A percentile compares a stretch with the other conserved stretches of the same genome.
These are phyloP conservation scores for Metarhizium anisopliae DNA, from an alignment of 2,329 filamentous ascomycete species.

Conservation along the genomic window DNA sequence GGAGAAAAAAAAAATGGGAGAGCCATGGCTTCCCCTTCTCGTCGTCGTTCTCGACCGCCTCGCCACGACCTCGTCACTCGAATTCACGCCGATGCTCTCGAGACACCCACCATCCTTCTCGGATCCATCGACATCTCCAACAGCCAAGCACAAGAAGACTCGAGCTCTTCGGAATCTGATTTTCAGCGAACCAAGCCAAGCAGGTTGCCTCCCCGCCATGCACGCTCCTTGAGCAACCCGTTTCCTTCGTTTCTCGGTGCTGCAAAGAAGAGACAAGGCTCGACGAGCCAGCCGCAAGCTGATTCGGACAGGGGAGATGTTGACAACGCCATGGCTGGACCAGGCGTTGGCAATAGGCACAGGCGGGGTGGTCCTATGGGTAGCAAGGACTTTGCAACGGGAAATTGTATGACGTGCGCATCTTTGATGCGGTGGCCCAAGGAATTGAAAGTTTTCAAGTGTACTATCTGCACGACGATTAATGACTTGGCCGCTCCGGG, in stretches of 20 bases:
- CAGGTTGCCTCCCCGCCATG: slow-evolving; percentile 16
- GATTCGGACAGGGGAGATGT: slow-evolving; percentile 20
- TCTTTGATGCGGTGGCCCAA: slow-evolving; percentile 72
- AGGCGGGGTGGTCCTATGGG: slow-evolving; percentile 22
- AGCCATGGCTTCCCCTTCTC: slow-evolving; percentile 24
- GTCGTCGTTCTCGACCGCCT: slow-evolving; percentile 18
- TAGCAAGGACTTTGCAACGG: slow-evolving; percentile 53
- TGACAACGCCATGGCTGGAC: slow-evolving; percentile 16
- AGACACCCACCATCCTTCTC: slow-evolving; percentile 21
- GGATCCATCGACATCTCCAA: slow-evolving; percentile 19
- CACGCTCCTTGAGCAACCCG: slow-evolving; percentile 68
- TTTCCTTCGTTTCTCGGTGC: slow-evolving; percentile 62
- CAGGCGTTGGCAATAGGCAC: slow-evolving; percentile 13
- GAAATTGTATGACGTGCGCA: slow-evolving; percentile 80
- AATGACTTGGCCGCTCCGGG: slow-evolving; percentile 54
- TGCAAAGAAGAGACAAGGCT: slow-evolving; percentile 44
- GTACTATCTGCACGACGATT: slow-evolving; percentile 74
- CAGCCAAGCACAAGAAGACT: slow-evolving; percentile 23
- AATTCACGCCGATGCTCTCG: slow-evolving; percentile 25
- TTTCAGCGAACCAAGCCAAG: slow-evolving; percentile 19
- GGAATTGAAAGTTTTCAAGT: slow-evolving; percentile 66
- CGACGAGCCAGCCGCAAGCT: slow-evolving; percentile 21
- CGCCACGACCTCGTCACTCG: slow-evolving; percentile 26
- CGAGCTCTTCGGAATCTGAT: slow-evolving; percentile 37
- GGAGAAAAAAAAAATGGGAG: neutral